A percentile compares a stretch with the other conserved stretches of the same genome.
phyloP scores from a whole-genome alignment of 305 asterid species.

The Solanum hybrid region DNA sequence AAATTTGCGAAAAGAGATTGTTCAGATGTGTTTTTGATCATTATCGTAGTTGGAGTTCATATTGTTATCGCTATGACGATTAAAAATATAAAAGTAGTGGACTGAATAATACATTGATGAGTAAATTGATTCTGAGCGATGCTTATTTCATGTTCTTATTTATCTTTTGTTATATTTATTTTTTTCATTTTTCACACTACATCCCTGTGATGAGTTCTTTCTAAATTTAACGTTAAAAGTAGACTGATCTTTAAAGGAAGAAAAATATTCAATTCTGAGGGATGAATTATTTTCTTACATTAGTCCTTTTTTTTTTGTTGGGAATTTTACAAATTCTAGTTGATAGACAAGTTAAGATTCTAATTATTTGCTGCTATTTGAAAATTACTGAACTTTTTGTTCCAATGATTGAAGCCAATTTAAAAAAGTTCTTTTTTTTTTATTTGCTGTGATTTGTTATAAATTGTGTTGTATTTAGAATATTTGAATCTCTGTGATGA shows the following conservation, averaged over 20 bases:
- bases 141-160: not conserved
- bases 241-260: not conserved
- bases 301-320: not conserved
- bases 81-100: not conserved
- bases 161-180: not conserved
- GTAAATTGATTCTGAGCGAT: not conserved
- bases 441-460: not conserved
- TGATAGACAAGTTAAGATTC: not conserved
- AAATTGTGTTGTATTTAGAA: not conserved
- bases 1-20: not conserved
- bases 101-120: not conserved
- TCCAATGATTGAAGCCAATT: not conserved
- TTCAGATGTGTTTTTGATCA: not conserved
- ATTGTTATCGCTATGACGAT: not conserved
- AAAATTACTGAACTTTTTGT: not conserved
- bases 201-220: not conserved
- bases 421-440: not conserved
- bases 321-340: not conserved
- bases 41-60: not conserved
- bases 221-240: not conserved
- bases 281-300: not conserved
- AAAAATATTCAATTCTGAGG: not conserved
- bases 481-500: not conserved
- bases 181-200: not conserved
- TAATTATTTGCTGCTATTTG: not conserved